Percentiles rank a stretch among this genome's conserved stretches.
Evolutionary conservation across 2,329 filamentous ascomycete genomes (phyloP).

Genomic region (Trichoderma gracile): DNA sequence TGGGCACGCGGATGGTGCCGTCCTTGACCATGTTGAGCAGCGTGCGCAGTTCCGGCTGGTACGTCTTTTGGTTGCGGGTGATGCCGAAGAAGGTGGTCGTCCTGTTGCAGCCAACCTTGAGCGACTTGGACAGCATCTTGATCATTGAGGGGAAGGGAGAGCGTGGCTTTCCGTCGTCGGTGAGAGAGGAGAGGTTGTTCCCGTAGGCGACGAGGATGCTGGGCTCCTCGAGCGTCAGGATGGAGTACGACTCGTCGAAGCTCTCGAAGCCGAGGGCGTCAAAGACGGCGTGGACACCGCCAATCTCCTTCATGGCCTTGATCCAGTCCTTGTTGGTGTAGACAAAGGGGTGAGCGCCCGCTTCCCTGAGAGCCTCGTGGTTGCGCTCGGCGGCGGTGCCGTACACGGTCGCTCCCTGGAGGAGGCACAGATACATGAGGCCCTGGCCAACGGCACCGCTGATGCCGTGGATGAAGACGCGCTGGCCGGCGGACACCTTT

Average conservation of each 20-base stretch:
- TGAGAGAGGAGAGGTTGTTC: conserved; percentile 39
- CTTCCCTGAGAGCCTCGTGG: conserved; percentile 42
- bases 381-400: conserved; percentile 51
- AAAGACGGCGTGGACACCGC: conserved; percentile 50
- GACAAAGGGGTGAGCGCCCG: conserved; percentile 47
- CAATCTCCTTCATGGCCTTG: conserved; percentile 44
- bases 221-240: conserved; percentile 39
- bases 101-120: conserved; percentile 34
- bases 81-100: conserved; percentile 42
- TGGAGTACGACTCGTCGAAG: conserved; percentile 51
- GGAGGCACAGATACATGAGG: conserved; percentile 43
- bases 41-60: conserved; percentile 35
- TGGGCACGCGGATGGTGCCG: conserved; percentile 39
- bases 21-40: conserved; percentile 38
- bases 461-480: conserved; percentile 53
- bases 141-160: conserved; percentile 36
- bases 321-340: conserved; percentile 55
- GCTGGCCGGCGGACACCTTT: conserved; percentile 45
- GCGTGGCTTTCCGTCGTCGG: conserved; percentile 38
- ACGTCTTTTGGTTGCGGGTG: conserved; percentile 38
- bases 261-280: conserved; percentile 53
- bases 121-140: conserved; percentile 40
- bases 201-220: conserved; percentile 46
- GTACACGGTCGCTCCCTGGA: conserved; percentile 49
- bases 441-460: conserved; percentile 52